These are phyloP conservation scores for Gypsophila paniculata DNA, from an alignment of 179 eudicot genomes.

Conservation along the genomic window DNA sequence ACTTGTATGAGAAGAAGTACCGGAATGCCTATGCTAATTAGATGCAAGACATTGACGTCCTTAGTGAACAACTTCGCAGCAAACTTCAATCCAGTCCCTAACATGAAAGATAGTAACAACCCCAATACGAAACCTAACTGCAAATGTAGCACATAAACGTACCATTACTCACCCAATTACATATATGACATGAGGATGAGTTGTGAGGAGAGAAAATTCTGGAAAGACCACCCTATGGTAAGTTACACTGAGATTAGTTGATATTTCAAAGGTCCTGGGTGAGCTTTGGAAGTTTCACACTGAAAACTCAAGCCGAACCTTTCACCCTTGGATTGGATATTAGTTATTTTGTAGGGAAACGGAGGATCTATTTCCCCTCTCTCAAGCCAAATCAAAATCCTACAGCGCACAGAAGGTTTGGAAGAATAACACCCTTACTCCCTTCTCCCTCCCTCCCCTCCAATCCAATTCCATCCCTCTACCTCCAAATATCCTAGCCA, in stretches of 20 bases:
- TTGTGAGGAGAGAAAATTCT: too few species aligned
- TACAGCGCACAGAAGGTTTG: too few species aligned
- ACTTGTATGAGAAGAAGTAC: conserved; percentile 28
- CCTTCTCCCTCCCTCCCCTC: too few species aligned
- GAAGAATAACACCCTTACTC: too few species aligned
- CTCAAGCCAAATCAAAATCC: too few species aligned
- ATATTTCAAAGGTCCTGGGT: not conserved
- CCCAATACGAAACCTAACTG: conserved; percentile 86
- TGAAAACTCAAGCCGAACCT: too few species aligned
- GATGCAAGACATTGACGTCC: conserved; percentile 51
- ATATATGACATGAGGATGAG: too few species aligned
- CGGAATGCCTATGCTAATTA: conserved; percentile 76
- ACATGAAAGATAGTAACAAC: conserved; percentile 51
- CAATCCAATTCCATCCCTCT: too few species aligned
- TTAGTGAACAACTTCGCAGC: conserved; percentile 73
- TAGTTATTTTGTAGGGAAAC: too few species aligned
- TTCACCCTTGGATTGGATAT: too few species aligned
- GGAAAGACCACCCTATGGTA: not conserved
- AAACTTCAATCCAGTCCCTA: conserved; percentile 83
- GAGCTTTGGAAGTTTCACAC: not conserved
- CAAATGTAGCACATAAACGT: conserved; percentile 19
- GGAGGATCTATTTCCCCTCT: too few species aligned
- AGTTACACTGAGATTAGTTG: not conserved
- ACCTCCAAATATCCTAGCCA: too few species aligned
- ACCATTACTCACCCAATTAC: not conserved